phyloP scores from a whole-genome alignment of 2,329 filamentous ascomycete genomes.

The Nemania serpens region DNA sequence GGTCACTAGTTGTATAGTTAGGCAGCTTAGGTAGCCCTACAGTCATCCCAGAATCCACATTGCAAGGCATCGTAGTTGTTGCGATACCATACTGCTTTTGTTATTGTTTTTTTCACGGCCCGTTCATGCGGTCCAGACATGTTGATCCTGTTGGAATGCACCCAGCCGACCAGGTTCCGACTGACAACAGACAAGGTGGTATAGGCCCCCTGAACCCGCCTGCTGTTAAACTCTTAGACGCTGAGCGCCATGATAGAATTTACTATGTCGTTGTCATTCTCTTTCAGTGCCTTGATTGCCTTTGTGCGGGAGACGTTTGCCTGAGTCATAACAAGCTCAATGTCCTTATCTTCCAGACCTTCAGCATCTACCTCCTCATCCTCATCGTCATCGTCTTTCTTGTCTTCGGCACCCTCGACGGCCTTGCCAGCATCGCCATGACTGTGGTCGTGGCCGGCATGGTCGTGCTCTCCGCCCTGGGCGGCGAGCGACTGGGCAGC shows the following conservation, averaged over 20 bases:
- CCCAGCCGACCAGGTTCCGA: conserved; percentile 19
- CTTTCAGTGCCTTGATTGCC: conserved; percentile 96
- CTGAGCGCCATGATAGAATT: conserved; percentile 99
- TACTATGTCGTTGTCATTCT: conserved; percentile 99
- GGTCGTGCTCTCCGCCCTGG: conserved; percentile 64
- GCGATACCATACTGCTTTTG: conserved; percentile 16
- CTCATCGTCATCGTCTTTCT: conserved; percentile 83
- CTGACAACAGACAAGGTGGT: background rate
- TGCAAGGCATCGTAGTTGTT: conserved; percentile 35
- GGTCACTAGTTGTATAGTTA: conserved; percentile 1
- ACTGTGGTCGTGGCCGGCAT: conserved; percentile 70
- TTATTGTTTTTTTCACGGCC: background rate
- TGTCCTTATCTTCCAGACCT: conserved; percentile 98
- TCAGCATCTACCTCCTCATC: conserved; percentile 96
- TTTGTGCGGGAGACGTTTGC: conserved; percentile 97
- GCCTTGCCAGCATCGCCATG: conserved; percentile 71
- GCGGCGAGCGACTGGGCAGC: conserved; percentile 94
- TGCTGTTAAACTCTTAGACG: conserved; percentile 57
- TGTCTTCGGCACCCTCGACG: conserved; percentile 64
- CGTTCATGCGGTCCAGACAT: background rate
- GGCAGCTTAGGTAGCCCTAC: conserved; percentile 16
- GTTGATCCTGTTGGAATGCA: conserved; percentile 33
- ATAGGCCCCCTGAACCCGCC: background rate
- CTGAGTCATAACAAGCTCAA: conserved; percentile 98
- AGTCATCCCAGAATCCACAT: conserved; percentile 27